Evolutionary conservation across 1,284 basidiomycete genomes (phyloP), one percentile per base, ranked within the genome.

Genomic region (Boletus semigastroideus): DNA sequence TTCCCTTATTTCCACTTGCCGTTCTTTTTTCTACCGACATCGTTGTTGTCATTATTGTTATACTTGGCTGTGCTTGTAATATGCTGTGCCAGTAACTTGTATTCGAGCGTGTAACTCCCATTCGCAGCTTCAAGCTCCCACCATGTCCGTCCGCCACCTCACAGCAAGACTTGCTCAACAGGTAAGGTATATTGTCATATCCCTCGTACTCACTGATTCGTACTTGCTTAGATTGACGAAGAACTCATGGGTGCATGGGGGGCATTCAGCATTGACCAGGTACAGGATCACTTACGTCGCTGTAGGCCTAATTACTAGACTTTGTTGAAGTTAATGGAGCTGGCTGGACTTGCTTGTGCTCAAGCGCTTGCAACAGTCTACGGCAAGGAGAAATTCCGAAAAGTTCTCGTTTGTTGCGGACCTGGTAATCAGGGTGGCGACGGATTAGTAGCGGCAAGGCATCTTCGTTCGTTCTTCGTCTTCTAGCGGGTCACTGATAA

Each of bases 361-460:
- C 92, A 96, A 70, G 83, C 91, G 0, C 75, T 98, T 1, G 86
- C 87, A 14, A 86, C 78, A 17, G 84, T 86, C 2, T 98, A 92
- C 66, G 78, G 78, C 22, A 82, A 77, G 28, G 76, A 82, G 2
- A 81, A 76, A 46, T 82, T 90, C 66, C 77, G 77, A 22, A 81
- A 82, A 8, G 91, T 98, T 5, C 77, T 99, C 27, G 91, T 99
- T 2, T 94, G 92, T 60, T 97, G 94, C 65, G 97, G 97, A 9
- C 95, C 97, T 1, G 97, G 97, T 27, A 97, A 97, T 63, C 94
- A 97, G 78, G 94, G 97, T 12, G 97, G 96, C 5, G 97, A 99
- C 71, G 97, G 97, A 3, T 77, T 99, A 0, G 96, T 98, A 3
- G 97, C 97, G 14, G 96, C 97, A 31, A 78, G 96, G 27, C 97